These are phyloP conservation scores for Saprolegnia diclina DNA, from an alignment of 352 stramenopile species.

Conservation along the genomic window DNA sequence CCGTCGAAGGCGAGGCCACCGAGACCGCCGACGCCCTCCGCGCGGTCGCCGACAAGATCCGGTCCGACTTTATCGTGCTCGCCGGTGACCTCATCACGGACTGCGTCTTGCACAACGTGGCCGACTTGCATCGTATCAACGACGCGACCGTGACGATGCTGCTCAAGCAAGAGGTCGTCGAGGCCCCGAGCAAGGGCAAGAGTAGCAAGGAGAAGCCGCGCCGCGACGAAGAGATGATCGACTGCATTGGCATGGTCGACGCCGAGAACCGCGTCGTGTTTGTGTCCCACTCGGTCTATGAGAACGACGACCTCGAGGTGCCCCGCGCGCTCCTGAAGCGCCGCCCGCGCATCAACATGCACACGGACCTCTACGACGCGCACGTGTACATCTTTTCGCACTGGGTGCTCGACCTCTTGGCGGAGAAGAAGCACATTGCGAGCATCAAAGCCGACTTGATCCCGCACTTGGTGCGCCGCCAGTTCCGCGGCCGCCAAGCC, in stretches of 20 bases:
- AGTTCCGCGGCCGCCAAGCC: conserved; percentile 62
- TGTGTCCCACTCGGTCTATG: conserved; percentile 64
- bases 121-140: conserved; percentile 76
- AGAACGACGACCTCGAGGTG: conserved; percentile 53
- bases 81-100: conserved; percentile 75
- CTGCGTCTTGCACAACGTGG: conserved; percentile 71
- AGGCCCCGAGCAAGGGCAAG: conserved; percentile 38
- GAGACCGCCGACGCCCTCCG: conserved; percentile 72
- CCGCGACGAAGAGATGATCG: conserved; percentile 74
- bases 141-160: conserved; percentile 82
- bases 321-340: conserved; percentile 71
- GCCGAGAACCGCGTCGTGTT: conserved; percentile 66
- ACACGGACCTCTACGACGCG: conserved; percentile 73
- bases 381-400: conserved; percentile 85
- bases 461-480: conserved; percentile 63
- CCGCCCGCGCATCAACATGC: conserved; percentile 60
- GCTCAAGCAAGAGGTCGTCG: conserved; percentile 44
- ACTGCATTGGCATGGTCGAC: conserved; percentile 67
- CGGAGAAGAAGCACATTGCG: conserved; percentile 79
- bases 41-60: conserved; percentile 67
- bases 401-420: conserved; percentile 68
- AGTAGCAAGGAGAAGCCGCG: conserved; percentile 48
- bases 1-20: conserved; percentile 54
- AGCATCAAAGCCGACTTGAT: conserved; percentile 81
- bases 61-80: conserved; percentile 76